Conservation (phyloP, 192 early-diverging fungal species). For the Coemansia sp. region DNA sequence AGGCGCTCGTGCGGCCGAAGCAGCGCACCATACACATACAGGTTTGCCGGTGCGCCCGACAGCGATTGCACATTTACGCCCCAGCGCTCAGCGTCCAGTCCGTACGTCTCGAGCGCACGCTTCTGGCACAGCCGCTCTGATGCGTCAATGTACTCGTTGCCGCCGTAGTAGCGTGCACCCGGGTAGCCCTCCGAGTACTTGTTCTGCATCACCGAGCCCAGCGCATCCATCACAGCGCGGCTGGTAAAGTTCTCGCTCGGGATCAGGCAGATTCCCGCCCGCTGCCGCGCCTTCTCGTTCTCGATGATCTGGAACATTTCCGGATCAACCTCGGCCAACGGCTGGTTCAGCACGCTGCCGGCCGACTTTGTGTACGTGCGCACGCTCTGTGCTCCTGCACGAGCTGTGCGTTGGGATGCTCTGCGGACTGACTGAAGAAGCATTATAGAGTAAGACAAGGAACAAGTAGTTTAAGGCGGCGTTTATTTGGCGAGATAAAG, state of each 20-base stretch:
- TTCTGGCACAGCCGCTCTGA: slow-evolving; percentile 92
- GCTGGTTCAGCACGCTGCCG: slow-evolving; percentile 66
- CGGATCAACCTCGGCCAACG: slow-evolving; percentile 76
- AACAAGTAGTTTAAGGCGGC: background rate
- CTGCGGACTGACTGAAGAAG: slow-evolving; percentile 9
- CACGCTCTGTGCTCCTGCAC: slow-evolving; percentile 6
- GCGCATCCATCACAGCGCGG: slow-evolving; percentile 89
- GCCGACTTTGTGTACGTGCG: slow-evolving; percentile 21
- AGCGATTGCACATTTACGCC: slow-evolving; percentile 98
- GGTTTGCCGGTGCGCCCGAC: slow-evolving; percentile 94
- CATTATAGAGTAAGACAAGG: slow-evolving; percentile 6
- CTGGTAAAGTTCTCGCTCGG: slow-evolving; percentile 99
- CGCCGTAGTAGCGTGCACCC: slow-evolving; percentile 97
- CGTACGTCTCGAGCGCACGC: slow-evolving; percentile 92
- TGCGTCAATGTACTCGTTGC: slow-evolving; percentile 97
- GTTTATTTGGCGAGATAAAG: background rate
- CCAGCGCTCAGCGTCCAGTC: slow-evolving; percentile 81
- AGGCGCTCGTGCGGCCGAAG: slow-evolving; percentile 96
- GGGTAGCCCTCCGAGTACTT: slow-evolving; percentile 99
- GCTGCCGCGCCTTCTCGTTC: slow-evolving; percentile 91
- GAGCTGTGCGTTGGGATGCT: slow-evolving; percentile 1
- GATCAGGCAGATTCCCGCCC: slow-evolving; percentile 89
- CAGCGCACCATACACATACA: slow-evolving; percentile 94
- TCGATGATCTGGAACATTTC: slow-evolving; percentile 95
- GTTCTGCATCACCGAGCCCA: slow-evolving; percentile 99